These are phyloP conservation scores for Scenedesmus sp. DNA, from an alignment of 163 green algal genomes.

Conservation along the genomic window DNA sequence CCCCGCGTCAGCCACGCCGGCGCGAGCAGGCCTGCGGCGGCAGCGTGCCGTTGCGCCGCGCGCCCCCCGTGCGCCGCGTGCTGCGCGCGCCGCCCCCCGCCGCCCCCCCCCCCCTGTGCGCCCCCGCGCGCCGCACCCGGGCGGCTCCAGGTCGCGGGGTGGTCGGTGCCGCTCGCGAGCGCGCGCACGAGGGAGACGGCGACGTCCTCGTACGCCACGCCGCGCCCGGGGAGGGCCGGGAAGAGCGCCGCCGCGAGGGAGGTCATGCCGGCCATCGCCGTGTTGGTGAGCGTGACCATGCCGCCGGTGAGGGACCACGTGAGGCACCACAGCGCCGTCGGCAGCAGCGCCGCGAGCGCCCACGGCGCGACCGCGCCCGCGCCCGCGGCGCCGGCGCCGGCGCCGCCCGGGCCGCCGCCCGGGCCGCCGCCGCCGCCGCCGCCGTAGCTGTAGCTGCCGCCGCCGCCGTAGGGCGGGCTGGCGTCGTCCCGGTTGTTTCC, in stretches of 20 bases:
- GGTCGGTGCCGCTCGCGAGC: constrained; percentile 16
- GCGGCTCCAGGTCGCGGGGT: constrained; percentile 10
- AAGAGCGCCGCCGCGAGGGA: constrained; percentile 19
- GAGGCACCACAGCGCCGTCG: constrained; percentile 25
- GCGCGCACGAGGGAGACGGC: background rate
- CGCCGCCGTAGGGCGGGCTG: background rate
- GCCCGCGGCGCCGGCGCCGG: background rate
- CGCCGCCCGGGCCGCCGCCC: background rate
- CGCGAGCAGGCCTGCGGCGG: constrained; percentile 11
- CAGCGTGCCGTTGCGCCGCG: no score
- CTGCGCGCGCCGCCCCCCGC: no score
- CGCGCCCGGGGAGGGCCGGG: constrained; percentile 12
- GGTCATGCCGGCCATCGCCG: constrained; percentile 7
- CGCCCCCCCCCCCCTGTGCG: no score
- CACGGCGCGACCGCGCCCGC: background rate
- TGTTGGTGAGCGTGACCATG: constrained; percentile 15
- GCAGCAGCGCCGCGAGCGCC: constrained; percentile 3
- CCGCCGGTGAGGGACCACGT: constrained; percentile 12
- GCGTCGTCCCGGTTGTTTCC: constrained; percentile 1
- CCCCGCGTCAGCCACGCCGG: constrained; percentile 24
- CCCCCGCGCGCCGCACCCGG: constrained; percentile 5
- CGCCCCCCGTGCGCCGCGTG: no score
- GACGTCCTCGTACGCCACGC: constrained; percentile 34
- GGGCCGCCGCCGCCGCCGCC: background rate
- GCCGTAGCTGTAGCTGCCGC: constrained; percentile 8